Evolutionary conservation across 140 eudicot genomes (phyloP).

Genomic region (Anethum foeniculum): DNA sequence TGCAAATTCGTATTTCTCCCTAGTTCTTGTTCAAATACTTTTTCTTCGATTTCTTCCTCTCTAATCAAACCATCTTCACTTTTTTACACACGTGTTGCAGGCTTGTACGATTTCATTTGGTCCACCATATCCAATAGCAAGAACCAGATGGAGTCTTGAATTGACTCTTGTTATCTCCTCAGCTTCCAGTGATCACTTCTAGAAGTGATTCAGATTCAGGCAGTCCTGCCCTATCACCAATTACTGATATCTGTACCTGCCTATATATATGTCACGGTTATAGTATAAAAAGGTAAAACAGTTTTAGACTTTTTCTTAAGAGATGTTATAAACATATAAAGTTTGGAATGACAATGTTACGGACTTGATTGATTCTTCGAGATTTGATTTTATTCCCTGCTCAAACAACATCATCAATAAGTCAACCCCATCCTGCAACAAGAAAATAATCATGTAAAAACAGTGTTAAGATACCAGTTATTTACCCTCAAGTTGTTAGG

Average conservation of each 20-base stretch:
- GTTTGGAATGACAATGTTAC: background rate
- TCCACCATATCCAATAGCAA: background rate
- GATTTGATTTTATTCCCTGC: background rate
- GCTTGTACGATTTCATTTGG: background rate
- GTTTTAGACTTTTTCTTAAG: background rate
- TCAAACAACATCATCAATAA: background rate
- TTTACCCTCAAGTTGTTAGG: too few species aligned
- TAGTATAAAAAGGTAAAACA: background rate
- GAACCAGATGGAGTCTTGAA: background rate
- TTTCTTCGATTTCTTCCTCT: background rate
- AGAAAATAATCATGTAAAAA: background rate
- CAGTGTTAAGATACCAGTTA: background rate
- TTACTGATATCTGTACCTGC: background rate
- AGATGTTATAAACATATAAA: background rate
- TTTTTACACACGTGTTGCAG: background rate
- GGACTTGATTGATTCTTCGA: background rate
- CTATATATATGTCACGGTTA: background rate
- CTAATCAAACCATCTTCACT: background rate
- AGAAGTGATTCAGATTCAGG: background rate
- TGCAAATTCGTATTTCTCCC: background rate
- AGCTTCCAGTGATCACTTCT: background rate
- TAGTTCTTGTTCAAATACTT: background rate
- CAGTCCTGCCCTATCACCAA: background rate
- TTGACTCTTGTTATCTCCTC: background rate
- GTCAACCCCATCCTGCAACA: background rate